A percentile compares a stretch with the other conserved stretches of the same genome.
Conservation (phyloP, 2,329 filamentous ascomycete genomes). For the Penicillium griseofulvum region DNA sequence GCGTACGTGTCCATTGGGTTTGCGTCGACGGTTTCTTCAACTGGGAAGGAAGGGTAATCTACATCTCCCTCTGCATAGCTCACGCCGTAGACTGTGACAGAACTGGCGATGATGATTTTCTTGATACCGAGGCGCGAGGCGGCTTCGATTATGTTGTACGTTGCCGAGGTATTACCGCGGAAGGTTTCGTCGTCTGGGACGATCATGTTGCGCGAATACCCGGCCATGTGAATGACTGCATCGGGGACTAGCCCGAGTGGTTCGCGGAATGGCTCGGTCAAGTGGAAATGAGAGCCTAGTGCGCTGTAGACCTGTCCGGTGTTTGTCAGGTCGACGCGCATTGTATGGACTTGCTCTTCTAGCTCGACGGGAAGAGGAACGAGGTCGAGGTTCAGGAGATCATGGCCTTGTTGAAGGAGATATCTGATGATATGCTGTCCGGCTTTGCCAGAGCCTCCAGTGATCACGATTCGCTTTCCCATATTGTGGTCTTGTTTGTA, state of each 20-base stretch:
- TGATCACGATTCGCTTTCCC: conserved; percentile 51
- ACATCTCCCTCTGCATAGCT: conserved; percentile 60
- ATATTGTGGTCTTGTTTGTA: conserved; percentile 10
- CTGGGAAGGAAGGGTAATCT: conserved; percentile 57
- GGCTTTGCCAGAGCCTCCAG: conserved; percentile 57
- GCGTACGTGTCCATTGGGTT: conserved; percentile 64
- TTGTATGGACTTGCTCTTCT: conserved; percentile 48
- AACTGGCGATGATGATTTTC: conserved; percentile 61
- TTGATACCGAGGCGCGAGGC: conserved; percentile 60
- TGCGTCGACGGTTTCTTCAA: conserved; percentile 59
- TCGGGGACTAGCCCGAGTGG: conserved; percentile 50
- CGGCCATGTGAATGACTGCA: conserved; percentile 62
- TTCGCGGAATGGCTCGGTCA: conserved; percentile 39
- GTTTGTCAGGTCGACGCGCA: conserved; percentile 57
- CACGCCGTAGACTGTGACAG: conserved; percentile 61
- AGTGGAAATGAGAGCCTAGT: conserved; percentile 56
- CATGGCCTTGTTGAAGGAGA: conserved; percentile 51
- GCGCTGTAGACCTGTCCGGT: conserved; percentile 57
- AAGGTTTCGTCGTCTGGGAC: conserved; percentile 62
- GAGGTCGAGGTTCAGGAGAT: conserved; percentile 58
- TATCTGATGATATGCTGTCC: conserved; percentile 56
- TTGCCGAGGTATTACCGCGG: conserved; percentile 53
- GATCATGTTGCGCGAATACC: conserved; percentile 59
- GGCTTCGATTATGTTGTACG: conserved; percentile 63
- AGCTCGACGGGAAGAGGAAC: conserved; percentile 42